phyloP scores from a whole-genome alignment of 805 yeast species.

The Ogataea sp. region DNA sequence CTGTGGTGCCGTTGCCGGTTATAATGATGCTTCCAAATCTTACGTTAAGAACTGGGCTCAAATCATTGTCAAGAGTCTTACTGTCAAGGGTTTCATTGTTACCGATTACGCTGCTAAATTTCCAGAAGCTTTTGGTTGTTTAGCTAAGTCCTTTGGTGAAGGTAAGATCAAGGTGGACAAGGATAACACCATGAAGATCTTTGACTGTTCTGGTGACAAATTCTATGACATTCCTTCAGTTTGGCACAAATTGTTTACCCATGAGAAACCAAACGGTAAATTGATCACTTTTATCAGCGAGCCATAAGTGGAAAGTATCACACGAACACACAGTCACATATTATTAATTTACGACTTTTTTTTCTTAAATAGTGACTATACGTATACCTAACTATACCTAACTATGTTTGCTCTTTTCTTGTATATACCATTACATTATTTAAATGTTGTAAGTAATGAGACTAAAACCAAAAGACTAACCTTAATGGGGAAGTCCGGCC shows the following conservation, averaged over 20 bases:
- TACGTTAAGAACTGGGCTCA: slow-evolving; percentile 31
- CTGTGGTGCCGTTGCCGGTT: slow-evolving; percentile 59
- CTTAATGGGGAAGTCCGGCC: no score
- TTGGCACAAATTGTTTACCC: slow-evolving; percentile 39
- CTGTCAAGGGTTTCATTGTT: slow-evolving; percentile 45
- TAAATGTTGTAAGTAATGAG: no score
- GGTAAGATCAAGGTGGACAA: slow-evolving; percentile 33
- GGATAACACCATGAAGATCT: slow-evolving; percentile 27
- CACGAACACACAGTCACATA: no score
- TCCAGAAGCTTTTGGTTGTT: slow-evolving; percentile 27
- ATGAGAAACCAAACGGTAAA: slow-evolving; percentile 40
- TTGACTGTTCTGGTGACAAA: slow-evolving; percentile 31
- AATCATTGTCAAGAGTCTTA: slow-evolving; percentile 43
- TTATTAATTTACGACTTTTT: no score
- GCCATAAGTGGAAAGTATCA: no score
- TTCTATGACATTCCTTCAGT: slow-evolving; percentile 36
- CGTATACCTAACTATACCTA: no score
- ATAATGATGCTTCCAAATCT: slow-evolving; percentile 33
- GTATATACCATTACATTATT: no score
- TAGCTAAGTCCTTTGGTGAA: slow-evolving; percentile 27
- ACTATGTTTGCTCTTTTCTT: no score
- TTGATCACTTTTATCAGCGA: slow-evolving; percentile 34
- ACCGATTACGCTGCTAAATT: slow-evolving; percentile 32
- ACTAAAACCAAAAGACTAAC: no score
- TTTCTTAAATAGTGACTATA: no score